Evolutionary conservation across 1,284 basidiomycete genomes (phyloP), one percentile per base, ranked within the genome.

Genomic region (Marasmius sp.): DNA sequence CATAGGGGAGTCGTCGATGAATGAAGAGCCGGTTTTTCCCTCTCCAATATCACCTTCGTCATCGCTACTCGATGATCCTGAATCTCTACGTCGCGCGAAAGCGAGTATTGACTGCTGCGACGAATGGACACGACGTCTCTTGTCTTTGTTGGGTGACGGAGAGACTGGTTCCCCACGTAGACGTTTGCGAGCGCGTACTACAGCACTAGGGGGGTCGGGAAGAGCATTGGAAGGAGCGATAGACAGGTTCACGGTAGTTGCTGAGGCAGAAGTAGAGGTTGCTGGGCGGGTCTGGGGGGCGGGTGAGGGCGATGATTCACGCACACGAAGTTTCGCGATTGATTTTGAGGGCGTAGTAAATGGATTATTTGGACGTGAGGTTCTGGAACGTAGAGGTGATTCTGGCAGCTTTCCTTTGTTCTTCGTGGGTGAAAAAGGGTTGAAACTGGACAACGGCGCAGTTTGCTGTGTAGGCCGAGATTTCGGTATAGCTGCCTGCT

Each of bases 351-450:
- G 84, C 18, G 85, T 86, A 9, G 77, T 72, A 64, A 88, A 86
- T 36, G 82, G 81, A 68, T 85, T 86, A n/a, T 72, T 65, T 66
- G 52, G 14, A 7, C n/a, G 33, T n/a, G 62, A 60, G 54, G 67
- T 61, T 4, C 66, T 47, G 18, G 63, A 62, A 16, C 61, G 48
- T 57, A 63, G 58, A 58, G 57, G 55, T 7, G 53, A 52, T 45
- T 67, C 68, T 59, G 64, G 71, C 69, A 72, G 71, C 69, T 75
- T 74, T 61, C 72, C 75, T 64, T 79, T 82, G 66, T 81, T 82
- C 75, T 92, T 92, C 64, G 80, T 72, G 8, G 91, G 91, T 49
- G 91, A 92, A 74, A 93, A 93, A 10, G 91, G 91, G 70, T 93
- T 93, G 66, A 83, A 86, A 0, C 81, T 77, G 12, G 79, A 71